Base-by-base conservation (phyloP, 2,329 filamentous ascomycete species). In the Pseudogymnoascus sp. region DNA sequence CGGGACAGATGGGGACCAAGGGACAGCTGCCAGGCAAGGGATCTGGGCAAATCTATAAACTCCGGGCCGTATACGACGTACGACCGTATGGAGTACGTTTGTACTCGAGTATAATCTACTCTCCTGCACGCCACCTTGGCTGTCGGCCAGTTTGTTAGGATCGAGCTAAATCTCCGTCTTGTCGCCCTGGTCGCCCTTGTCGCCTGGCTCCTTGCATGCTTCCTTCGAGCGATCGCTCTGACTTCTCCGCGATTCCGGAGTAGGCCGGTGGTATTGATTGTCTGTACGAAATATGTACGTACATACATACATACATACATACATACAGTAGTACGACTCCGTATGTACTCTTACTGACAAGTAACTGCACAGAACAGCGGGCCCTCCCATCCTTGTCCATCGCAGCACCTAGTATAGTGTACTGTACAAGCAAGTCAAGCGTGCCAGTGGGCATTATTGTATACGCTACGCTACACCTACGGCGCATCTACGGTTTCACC, bases 381-480 rank as follows among this genome's bases (percentile, higher is more conserved):
- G 45, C 45, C 45, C 27, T 52, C 45, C 45, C 45, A 52, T 52
- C 45, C 45, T 31, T 52, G 45, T 52, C 45, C 45, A 52, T 52
- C 45, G 45, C 45, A 52, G n/a, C 13, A 2, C 45, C 45, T 31
- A 52, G 31, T 52, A 52, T 52, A 52, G n/a, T 15, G 18, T n/a
- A 52, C 27, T 31, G 45, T 31, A 18, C 18, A 18, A 18, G 18
- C 18, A 18, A 18, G 18, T 52, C 45, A 15, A 31, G 25, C 45
- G 45, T 12, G 13, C n/a, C 21, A 18, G 27, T 10, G 27, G 45
- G 4, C 6, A 52, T 15, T 27, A 52, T 52, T 18, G 18, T 18
- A 18, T 18, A 31, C 45, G 27, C 45, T 52, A 52, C 42, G 42
- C 12, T n/a, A 10, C 42, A 1, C n/a, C 27, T 52, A 31, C 45